A percentile compares a stretch with the other conserved stretches of the same genome.
phyloP scores from a whole-genome alignment of 768 basidiomycete species.

The Russula sp. region DNA sequence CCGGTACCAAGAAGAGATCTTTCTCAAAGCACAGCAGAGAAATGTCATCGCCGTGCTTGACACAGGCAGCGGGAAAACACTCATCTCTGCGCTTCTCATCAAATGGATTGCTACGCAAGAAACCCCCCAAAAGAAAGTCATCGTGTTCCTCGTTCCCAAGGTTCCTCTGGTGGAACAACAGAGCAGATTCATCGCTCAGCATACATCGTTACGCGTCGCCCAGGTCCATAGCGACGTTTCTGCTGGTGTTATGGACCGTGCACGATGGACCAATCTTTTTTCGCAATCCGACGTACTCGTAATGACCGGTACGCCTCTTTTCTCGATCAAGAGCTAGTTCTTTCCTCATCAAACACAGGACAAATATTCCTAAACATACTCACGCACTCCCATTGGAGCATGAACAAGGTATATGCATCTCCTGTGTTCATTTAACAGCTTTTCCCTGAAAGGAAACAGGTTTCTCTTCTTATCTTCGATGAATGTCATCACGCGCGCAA shows the following conservation, averaged over 20 bases:
- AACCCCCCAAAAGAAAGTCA: slow-evolving; percentile 47
- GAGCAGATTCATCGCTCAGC: slow-evolving; percentile 53
- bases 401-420: slow-evolving; percentile 44
- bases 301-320: slow-evolving; percentile 59
- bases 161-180: slow-evolving; percentile 85
- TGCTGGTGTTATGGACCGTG: slow-evolving; percentile 62
- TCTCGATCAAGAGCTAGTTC: not conserved
- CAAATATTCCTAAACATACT: slow-evolving; percentile 78
- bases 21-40: slow-evolving; percentile 41
- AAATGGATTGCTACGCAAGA: slow-evolving; percentile 62
- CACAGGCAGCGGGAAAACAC: slow-evolving; percentile 57
- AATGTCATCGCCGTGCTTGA: slow-evolving; percentile 57
- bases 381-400: slow-evolving; percentile 75
- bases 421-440: not conserved
- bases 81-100: slow-evolving; percentile 59
- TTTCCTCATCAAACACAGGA: slow-evolving; percentile 39
- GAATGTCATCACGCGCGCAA: slow-evolving; percentile 54
- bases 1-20: slow-evolving; percentile 53
- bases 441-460: slow-evolving; percentile 31
- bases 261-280: slow-evolving; percentile 60
- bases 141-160: slow-evolving; percentile 80
- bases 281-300: slow-evolving; percentile 68
- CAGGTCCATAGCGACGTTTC: slow-evolving; percentile 67
- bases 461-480: slow-evolving; percentile 51
- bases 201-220: slow-evolving; percentile 60